These are phyloP conservation scores for Hibiscus mutabilis DNA, from an alignment of 345 rosid species.

Conservation along the genomic window DNA sequence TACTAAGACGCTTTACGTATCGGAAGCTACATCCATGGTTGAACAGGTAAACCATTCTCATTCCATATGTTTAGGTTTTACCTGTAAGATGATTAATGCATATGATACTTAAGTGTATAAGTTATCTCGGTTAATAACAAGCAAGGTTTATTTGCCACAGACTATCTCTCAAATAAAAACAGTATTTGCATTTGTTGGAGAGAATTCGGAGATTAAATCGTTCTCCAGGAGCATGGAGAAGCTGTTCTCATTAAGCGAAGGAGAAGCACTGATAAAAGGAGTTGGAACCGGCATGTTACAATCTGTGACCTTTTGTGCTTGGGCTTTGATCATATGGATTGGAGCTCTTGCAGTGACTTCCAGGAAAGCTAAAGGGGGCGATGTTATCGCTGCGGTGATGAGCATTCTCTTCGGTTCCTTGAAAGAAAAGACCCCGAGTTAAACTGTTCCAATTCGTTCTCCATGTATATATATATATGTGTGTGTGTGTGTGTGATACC, in stretches of 20 bases:
- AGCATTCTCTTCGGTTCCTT: slow-evolving; percentile 53
- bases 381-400: slow-evolving; percentile 47
- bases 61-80: not conserved
- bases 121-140: not conserved
- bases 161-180: slow-evolving; percentile 49
- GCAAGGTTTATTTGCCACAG: slow-evolving; percentile 17
- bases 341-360: slow-evolving; percentile 40
- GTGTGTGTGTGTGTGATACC: not conserved
- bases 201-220: slow-evolving; percentile 26
- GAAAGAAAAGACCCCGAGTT: slow-evolving; percentile 23
- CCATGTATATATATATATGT: not conserved
- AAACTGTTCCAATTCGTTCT: not conserved
- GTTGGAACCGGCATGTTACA: slow-evolving; percentile 57
- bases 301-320: slow-evolving; percentile 41
- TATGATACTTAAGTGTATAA: no score
- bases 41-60: slow-evolving; percentile 34
- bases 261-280: slow-evolving; percentile 51
- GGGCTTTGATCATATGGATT: slow-evolving; percentile 51
- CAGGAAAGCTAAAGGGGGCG: slow-evolving; percentile 36
- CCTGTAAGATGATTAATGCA: not conserved
- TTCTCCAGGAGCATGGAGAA: slow-evolving; percentile 39
- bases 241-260: slow-evolving; percentile 33
- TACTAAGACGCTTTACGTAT: slow-evolving; percentile 34
- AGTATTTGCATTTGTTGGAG: slow-evolving; percentile 59
- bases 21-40: slow-evolving; percentile 46